These are phyloP conservation scores for Cryptococcus sp. DNA, from an alignment of 1,284 basidiomycete genomes.

Conservation along the genomic window DNA sequence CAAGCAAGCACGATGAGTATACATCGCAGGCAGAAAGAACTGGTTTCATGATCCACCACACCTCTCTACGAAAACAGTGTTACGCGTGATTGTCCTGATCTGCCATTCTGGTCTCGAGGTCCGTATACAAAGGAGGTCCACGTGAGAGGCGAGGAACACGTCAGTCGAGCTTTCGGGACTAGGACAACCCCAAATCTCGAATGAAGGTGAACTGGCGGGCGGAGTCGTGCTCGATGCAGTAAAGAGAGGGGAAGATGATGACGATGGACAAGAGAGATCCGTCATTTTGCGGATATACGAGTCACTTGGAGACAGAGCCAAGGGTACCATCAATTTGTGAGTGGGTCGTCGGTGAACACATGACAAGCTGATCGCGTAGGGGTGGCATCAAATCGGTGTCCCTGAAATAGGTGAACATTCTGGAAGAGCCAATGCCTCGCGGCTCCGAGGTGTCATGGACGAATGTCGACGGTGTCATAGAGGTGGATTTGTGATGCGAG, in stretches of 20 bases:
- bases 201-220: slow-evolving; percentile 43
- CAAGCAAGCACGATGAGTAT: too few species aligned
- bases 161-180: background rate
- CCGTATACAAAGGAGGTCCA: slow-evolving; percentile 51
- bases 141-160: slow-evolving; percentile 20
- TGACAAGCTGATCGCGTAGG: slow-evolving; percentile 33
- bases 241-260: slow-evolving; percentile 82
- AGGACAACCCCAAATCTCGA: background rate
- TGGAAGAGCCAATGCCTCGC: slow-evolving; percentile 60
- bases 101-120: slow-evolving; percentile 9
- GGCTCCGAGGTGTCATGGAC: slow-evolving; percentile 50
- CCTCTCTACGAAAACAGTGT: too few species aligned
- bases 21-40: too few species aligned
- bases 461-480: slow-evolving; percentile 40
- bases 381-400: slow-evolving; percentile 56
- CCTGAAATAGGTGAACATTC: slow-evolving; percentile 68
- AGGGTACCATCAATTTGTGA: slow-evolving; percentile 41
- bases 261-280: slow-evolving; percentile 52
- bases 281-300: slow-evolving; percentile 79
- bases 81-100: too few species aligned
- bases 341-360: slow-evolving; percentile 30
- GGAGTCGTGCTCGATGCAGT: slow-evolving; percentile 88
- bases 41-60: too few species aligned
- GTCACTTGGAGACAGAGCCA: slow-evolving; percentile 73
- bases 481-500: slow-evolving; percentile 65